Evolutionary conservation across 2,329 filamentous ascomycete species (phyloP), one percentile per base, ranked within the genome.

Genomic region (Myriosclerotinia scirpicola): DNA sequence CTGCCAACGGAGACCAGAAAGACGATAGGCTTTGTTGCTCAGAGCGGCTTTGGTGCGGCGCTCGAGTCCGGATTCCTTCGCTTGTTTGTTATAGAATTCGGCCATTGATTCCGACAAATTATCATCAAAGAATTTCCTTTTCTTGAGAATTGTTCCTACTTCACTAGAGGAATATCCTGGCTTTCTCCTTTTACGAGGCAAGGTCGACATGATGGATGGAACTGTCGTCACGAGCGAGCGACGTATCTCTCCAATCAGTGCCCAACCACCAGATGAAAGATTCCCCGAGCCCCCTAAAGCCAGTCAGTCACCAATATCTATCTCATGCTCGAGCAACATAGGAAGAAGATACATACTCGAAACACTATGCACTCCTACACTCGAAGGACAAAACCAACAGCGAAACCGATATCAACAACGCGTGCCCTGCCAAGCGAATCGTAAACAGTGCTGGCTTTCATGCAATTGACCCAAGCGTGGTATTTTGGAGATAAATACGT

Each of bases 21-120:
- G 30, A 15, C 36, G 50, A 20, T 20, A 20, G 36, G 58, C 58
- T 34, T 44, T 61, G 2, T 5, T 34, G n/a, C 26, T 50, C 5
- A 61, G 30, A 34, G 58, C 50, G 14, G 44, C 58, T 14, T 44
- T 20, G 50, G 30, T 61, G n/a, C 26, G 58, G 34, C 30, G 58
- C 50, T 61, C 34, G 44, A 22, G 6, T 44, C 34, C 38, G 44
- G 50, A 61, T 50, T 61, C 50, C n/a, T 50, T 61, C 12, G 26
- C n/a, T 14, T 50, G 50, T 26, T 44, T 61, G 46, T 30, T 20
- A 22, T 38, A 14, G 38, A 50, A 61, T 17, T 61, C 44, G 50
- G 58, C n/a, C 58, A 34, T 50, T 50, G 58, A 50, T 50, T 61
- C 58, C 6, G 58, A 50, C 9, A 61, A 44, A 50, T 50, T 36